A percentile compares a stretch with the other conserved stretches of the same genome.
phyloP scores from a whole-genome alignment of 2,329 filamentous ascomycete species.

The Neopestalotiopsis clavispora region DNA sequence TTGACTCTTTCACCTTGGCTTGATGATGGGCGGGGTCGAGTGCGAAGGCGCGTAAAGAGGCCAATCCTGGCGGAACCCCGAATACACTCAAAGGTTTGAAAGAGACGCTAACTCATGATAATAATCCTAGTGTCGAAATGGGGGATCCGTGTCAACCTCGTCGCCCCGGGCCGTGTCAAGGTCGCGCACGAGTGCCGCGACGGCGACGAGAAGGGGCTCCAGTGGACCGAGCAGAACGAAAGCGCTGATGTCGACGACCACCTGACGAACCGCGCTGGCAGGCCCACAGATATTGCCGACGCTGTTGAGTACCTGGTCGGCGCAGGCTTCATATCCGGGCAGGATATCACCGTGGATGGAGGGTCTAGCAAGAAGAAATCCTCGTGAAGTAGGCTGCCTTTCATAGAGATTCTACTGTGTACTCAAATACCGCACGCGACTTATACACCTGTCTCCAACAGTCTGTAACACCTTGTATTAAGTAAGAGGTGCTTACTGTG shows the following conservation, averaged over 20 bases:
- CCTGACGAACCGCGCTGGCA: conserved; percentile 47
- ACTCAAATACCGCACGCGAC: conserved; percentile 46
- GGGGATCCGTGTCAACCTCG: conserved; percentile 42
- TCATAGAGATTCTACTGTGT: not conserved
- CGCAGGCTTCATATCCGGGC: conserved; percentile 35
- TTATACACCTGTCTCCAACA: conserved; percentile 42
- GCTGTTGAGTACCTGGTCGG: conserved; percentile 42
- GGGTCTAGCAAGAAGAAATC: conserved; percentile 32
- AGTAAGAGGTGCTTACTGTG: too few relatives aligned
- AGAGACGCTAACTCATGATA: too few relatives aligned
- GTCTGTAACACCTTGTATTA: too few relatives aligned
- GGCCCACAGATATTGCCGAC: conserved; percentile 49
- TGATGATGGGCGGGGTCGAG: too few relatives aligned
- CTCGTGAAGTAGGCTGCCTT: not conserved
- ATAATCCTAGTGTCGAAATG: conserved; percentile 25
- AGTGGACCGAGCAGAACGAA: conserved; percentile 36
- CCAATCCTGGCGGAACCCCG: too few relatives aligned
- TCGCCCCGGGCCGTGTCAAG: conserved; percentile 51
- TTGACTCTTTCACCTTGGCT: too few relatives aligned
- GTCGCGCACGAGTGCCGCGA: conserved; percentile 50
- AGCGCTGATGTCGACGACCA: conserved; percentile 47
- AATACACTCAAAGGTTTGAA: too few relatives aligned
- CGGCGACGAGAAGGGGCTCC: conserved; percentile 45
- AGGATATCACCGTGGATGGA: conserved; percentile 34
- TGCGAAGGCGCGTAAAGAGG: too few relatives aligned